Evolutionary conservation across 371 early-diverging fungal species (phyloP), one percentile per base, ranked within the genome.

Genomic region (Apophysomyces trapeziformis): DNA sequence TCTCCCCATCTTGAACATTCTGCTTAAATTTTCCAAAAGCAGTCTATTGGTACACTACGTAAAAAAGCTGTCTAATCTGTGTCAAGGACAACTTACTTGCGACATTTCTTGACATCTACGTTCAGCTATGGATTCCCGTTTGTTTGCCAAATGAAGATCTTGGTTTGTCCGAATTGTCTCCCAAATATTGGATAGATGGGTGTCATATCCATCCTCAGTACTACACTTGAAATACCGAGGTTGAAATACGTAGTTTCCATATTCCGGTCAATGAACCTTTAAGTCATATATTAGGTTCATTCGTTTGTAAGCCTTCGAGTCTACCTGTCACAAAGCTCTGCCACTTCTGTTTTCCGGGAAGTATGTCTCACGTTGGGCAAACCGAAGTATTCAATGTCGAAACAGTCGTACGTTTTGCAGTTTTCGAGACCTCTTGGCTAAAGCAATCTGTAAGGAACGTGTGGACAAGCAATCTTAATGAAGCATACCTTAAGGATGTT

Each of bases 41-140:
- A 14, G 79, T 85, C 83, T 89, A 71, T 9, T 44, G 7, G 9
- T 11, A 21, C 16, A 38, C 7, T 56, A 46, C n/a, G 21, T 21
- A 1, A 26, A 1, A 18, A 9, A 1, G 7, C n/a, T 6, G 6
- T n/a, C 21, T 18, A 50, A 18, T 21, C 8, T 18, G 46, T 38
- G 38, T 37, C 21, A 21, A 21, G 21, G 36, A 35, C 5, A 45
- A 36, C 61, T 68, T 73, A 83, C 86, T 58, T 85, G 87, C 16
- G 93, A 89, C 63, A 99, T 97, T 75, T 99, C 99, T 67, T 99
- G 98, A 76, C 99, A 99, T 60, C 98, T 92, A 77, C 92, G 98
- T 82, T 98, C 97, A 35, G 99, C 98, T 63, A 99, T 80, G 54
- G 98, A 78, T 72, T 98, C 95, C 80, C 96, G 97, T 75, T 99